Base-by-base conservation (phyloP, 352 stramenopile genomes). In the Globisporangium alternatum region DNA sequence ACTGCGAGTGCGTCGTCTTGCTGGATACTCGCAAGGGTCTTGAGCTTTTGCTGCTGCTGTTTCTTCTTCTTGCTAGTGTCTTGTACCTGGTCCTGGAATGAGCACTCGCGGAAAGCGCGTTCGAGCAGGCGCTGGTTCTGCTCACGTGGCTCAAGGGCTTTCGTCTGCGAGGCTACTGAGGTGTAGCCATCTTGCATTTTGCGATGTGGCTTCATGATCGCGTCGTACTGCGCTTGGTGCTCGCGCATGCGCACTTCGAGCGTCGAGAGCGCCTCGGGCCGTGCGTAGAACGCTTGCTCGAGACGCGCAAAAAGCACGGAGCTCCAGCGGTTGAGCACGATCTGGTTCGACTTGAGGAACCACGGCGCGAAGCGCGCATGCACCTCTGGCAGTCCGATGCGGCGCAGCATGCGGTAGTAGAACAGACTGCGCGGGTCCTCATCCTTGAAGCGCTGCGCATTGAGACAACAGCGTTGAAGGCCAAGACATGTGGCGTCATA, bases 321-420 rank as follows among this genome's bases (percentile, higher is more conserved):
- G 57, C 81, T 90, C 76, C 80, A 89, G 15, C 82, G 80, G 33
- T 77, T 86, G n/a, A 92, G 70, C 49, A 76, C 64, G 65, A 92
- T 77, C 60, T 89, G 77, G 45, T 89, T 75, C 12, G 83, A 88
- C 69, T 92, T 90, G 64, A 90, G 71, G 59, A 92, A 92, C 83
- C 81, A 92, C 35, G 83, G 83, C 31, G 81, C 83, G 49, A 88
- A 92, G 19, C 79, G 83, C 45, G 83, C 81, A 75, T 92, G 83
- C 12, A 90, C 69, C 61, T 89, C 79, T 3, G 81, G 83, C 5
- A 92, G 69, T 3, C 83, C 83, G 5, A 89, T 73, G 37, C 83
- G 83, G 7, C 81, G 83, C 41, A 92, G 76, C 83, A 92, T 92
- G 60, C 75, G 72, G 61, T 89, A 90, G 67, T 92, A 92, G 53